Base-by-base conservation (phyloP, 2,329 filamentous ascomycete species). In the Laburnicola sp. region DNA sequence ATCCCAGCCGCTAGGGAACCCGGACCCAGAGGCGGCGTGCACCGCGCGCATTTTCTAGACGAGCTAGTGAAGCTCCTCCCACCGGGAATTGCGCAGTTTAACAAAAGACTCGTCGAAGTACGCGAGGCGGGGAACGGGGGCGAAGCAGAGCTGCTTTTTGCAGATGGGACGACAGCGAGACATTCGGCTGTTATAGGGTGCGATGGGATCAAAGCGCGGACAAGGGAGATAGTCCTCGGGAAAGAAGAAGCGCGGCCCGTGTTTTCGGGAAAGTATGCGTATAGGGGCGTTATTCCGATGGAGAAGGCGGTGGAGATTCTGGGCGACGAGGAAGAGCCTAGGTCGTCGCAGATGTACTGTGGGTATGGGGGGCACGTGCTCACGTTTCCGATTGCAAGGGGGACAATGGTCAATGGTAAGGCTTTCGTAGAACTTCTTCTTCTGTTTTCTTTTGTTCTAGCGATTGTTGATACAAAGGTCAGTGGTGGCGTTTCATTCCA, bases 261-360 rank as follows among this genome's bases (percentile, higher is more conserved):
- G 1, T 87, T 84, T 63, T 79, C 78, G 0, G 74, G 79, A 28
- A 83, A 85, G 54, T 82, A 82, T 67, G 85, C 82, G 30, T 88
- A 85, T 68, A 77, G 86, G 5, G 81, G 81, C 0, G 67, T 88
- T 2, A 75, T 87, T 2, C 82, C 84, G 0, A 87, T 87, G 77
- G 71, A 76, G 1, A 66, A 77, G 11, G 83, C 82, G 0, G 65
- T 74, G 1, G 64, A 72, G 8, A 74, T 76, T 2, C 57, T 87
- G 2, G 80, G 82, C 2, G 65, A 76, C 5, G 70, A 79, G 36
- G 68, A 78, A 28, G 74, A 79, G 32, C 74, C 79, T 0, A 60
- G 65, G 23, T 82, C 79, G 10, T 69, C 75, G 11, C 78, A 80
- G 63, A 81, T 85, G 76, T 82, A 82, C 64, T 76, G 82, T 47